Evolutionary conservation across 805 yeast genomes (phyloP), one percentile per base, ranked within the genome.

Genomic region (Ascoidea tarda): DNA sequence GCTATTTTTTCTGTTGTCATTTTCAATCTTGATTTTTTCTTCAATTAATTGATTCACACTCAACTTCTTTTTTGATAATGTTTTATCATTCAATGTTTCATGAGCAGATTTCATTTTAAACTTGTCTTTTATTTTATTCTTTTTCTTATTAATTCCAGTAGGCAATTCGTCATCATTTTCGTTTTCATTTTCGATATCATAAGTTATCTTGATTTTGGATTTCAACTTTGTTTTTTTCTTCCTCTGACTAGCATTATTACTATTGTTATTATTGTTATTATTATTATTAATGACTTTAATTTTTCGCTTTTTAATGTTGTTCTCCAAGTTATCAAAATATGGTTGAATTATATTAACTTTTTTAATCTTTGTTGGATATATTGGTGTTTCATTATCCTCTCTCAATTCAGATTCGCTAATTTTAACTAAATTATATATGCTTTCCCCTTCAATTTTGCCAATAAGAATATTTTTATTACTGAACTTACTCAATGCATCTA

Each of bases 371-470:
- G 76, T 73, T 0, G 87, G 86, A 58, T 72, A 80, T 10, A 77
- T 46, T 1, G 83, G 84, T 16, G 61, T 59, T 5, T 63, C 70
- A 33, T 69, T 70, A 6, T 65, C 71, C 0, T 59, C 62, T 28
- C 64, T 68, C 47, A 72, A 52, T 56, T 79, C 84, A 12, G 74
- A 68, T 46, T 75, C 76, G 3, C 70, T 62, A 5, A 83, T 79
- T 49, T 69, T 68, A 44, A 75, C 62, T 12, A 79, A 74, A 33
- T 69, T 76, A 65, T 71, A 84, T 5, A 79, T 70, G 0, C 82
- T 68, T 42, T 77, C 77, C 4, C 79, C 86, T 2, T 73, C 73
- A 12, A 82, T 67, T 54, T 76, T 74, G 2, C 90, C 91, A 57
- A 83, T 70, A 28, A 79, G 59, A 12, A 79, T 71, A 56, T 68